Conservation (phyloP, 768 basidiomycete species). For the Pleurotus giganteus region DNA sequence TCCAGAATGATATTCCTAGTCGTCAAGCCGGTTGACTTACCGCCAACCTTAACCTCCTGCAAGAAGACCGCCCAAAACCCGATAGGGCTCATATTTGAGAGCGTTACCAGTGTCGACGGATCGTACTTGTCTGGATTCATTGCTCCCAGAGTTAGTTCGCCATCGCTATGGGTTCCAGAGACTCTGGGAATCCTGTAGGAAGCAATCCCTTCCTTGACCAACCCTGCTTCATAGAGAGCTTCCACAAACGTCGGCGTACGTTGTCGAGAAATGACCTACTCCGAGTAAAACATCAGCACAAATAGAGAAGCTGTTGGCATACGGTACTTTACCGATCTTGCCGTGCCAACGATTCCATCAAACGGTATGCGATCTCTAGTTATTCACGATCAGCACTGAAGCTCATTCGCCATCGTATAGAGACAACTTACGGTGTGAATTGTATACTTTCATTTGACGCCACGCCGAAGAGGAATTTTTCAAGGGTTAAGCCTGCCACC, state of each 20-base stretch:
- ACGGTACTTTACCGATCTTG: conserved; percentile 18
- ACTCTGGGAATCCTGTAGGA: conserved; percentile 72
- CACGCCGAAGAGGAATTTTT: conserved; percentile 4
- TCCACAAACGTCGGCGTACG: conserved; percentile 54
- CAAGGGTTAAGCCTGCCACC: conserved; percentile 2
- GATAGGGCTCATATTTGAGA: conserved; percentile 45
- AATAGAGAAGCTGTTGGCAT: background rate
- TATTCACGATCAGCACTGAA: conserved; percentile 8
- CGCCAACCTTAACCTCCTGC: conserved; percentile 46
- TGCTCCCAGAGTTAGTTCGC: conserved; percentile 60
- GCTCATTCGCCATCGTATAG: conserved; percentile 1
- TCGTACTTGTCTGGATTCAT: conserved; percentile 57
- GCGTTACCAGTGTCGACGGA: conserved; percentile 39
- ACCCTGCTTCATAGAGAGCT: conserved; percentile 43
- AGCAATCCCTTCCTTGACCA: conserved; percentile 51
- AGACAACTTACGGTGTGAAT: conserved; percentile 4
- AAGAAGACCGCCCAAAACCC: conserved; percentile 70
- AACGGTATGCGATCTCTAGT: conserved; percentile 33
- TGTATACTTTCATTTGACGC: conserved; percentile 7
- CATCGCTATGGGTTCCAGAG: conserved; percentile 52
- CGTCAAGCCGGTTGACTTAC: conserved; percentile 35
- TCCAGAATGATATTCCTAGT: conserved; percentile 57
- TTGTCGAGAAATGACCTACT: conserved; percentile 52
- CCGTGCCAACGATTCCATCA: conserved; percentile 58
- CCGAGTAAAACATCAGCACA: background rate